Base-by-base conservation (phyloP, 371 early-diverging fungal species). In the Mortierella sp. region DNA sequence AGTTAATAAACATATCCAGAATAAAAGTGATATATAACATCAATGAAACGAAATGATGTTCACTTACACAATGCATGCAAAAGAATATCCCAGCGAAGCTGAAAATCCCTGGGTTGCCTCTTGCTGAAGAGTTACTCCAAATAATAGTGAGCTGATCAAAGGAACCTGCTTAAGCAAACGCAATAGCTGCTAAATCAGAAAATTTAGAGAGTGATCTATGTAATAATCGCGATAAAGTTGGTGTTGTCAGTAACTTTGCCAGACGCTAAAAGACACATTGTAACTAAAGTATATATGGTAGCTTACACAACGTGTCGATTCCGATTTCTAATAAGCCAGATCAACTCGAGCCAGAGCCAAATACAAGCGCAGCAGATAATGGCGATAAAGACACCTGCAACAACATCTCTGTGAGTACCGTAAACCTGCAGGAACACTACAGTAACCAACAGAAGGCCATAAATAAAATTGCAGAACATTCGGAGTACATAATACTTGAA, bases 71-170 rank as follows among this genome's bases (percentile, higher is more conserved):
- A 4, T 6, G 4, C 39, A 39, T 39, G 39, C 6, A 4, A 39
- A 75, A 35, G 16, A 70, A 55, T 11, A 75, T 39, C 16, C 67
- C 63, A 30, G 63, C 64, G 51, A 70, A 69, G 60, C 70, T 75
- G 20, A 66, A 43, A 11, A 62, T 14, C 11, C 51, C 45, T 1
- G 43, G 57, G 11, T 57, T 68, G 20, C 52, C 59, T 6, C 16
- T 24, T n/a, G n/a, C n/a, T 28, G 32, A 5, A 18, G 54, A 32
- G 14, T 60, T 43, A 28, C 10, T 39, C 52, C 1, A 5, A n/a
- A 57, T 45, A 24, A 26, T 47, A 2, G 39, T 16, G 2, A 68
- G 43, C 45, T 68, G 64, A 22, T 52, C 16, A 26, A 70, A 54
- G 28, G 72, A 54, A 0, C 62, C 72, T 16, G 61, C 68, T 11